phyloP scores from a whole-genome alignment of 139 green algal genomes.

The Chlorella sp. region DNA sequence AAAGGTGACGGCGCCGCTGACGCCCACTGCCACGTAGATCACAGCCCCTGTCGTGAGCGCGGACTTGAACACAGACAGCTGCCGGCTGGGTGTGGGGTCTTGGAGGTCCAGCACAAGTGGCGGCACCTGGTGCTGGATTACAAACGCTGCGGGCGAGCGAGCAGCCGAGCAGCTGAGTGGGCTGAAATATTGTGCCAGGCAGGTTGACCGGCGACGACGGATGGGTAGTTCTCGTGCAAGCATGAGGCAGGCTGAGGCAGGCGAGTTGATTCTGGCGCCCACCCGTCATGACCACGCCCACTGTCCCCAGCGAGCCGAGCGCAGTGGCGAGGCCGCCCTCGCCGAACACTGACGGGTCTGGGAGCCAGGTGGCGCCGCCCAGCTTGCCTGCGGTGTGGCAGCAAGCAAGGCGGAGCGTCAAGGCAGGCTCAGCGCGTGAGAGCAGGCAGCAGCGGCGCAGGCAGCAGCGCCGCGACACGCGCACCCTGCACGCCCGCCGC shows the following conservation, averaged over 20 bases:
- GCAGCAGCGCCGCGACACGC: not conserved
- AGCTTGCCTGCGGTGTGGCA: constrained; percentile 16
- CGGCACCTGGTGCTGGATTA: constrained; percentile 26
- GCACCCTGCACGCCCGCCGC: not conserved
- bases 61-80: not conserved
- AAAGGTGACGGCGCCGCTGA: not conserved
- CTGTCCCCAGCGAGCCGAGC: not conserved
- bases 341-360: constrained; percentile 5
- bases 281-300: constrained; percentile 25
- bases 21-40: not conserved
- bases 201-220: not conserved
- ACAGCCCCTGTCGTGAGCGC: not conserved
- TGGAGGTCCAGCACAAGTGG: constrained; percentile 12
- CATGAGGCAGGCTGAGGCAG: too few relatives aligned
- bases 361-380: constrained; percentile 9
- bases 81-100: constrained; percentile 8
- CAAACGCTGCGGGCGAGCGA: constrained; percentile 16
- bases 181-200: not conserved
- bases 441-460: not conserved
- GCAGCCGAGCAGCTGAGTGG: not conserved
- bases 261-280: too few relatives aligned
- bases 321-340: not conserved
- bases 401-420: not conserved
- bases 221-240: not conserved
- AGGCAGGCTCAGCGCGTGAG: not conserved